Conservation (phyloP, 1,139 yeast species). For the Diutina scorzettiae region DNA sequence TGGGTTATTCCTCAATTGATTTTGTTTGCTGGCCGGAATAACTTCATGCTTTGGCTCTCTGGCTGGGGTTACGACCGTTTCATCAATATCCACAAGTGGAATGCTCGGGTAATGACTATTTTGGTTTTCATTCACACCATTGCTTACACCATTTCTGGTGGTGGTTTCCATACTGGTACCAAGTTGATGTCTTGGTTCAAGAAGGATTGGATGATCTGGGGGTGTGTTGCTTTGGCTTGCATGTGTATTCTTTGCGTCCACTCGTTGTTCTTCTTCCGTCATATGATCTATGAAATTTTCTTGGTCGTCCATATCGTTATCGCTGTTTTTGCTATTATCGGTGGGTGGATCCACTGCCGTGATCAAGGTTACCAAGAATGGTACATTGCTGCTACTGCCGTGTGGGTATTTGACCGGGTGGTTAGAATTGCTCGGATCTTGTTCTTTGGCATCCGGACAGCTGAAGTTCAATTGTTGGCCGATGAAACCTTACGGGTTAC, state of each 20-base stretch:
- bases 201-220: constrained; percentile 24
- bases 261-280: constrained; percentile 39
- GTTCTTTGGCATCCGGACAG: constrained; percentile 37
- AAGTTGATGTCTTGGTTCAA: constrained; percentile 1
- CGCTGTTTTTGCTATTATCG: constrained; percentile 43
- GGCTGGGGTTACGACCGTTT: constrained; percentile 23
- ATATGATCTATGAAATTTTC: constrained; percentile 51
- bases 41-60: constrained; percentile 2
- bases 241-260: constrained; percentile 28
- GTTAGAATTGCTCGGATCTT: constrained; percentile 38
- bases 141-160: constrained; percentile 13
- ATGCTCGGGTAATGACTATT: constrained; percentile 30
- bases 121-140: constrained; percentile 41
- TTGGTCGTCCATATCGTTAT: constrained; percentile 44
- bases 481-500: constrained; percentile 32
- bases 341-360: constrained; percentile 46
- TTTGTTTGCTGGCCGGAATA: constrained; percentile 4
- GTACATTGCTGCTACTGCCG: constrained; percentile 40
- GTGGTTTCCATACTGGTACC: background rate
- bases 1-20: background rate
- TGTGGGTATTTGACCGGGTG: constrained; percentile 54
- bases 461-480: constrained; percentile 37
- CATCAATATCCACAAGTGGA: constrained; percentile 29
- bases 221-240: constrained; percentile 35
- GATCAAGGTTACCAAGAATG: constrained; percentile 33